These are phyloP conservation scores for Raphanus raphanistrum DNA, from an alignment of 345 rosid species.

Conservation along the genomic window DNA sequence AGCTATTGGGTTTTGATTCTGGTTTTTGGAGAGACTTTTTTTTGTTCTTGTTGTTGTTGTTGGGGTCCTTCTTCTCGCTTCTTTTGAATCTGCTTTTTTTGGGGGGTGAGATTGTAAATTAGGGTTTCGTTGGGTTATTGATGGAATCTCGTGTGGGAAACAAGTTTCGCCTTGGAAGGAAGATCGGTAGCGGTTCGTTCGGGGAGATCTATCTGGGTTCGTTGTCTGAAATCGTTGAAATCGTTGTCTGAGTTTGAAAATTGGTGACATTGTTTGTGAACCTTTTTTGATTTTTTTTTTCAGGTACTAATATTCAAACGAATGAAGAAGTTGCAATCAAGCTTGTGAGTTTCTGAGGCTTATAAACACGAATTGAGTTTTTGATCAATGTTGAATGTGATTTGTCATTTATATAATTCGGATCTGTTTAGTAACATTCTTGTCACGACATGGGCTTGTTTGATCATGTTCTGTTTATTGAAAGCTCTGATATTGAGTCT, in stretches of 20 bases:
- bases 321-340: constrained; percentile 94
- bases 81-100: constrained; percentile 25
- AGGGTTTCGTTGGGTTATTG: constrained; percentile 12
- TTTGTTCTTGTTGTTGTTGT: no score
- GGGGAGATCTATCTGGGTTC: constrained; percentile 65
- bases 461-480: constrained; percentile 5
- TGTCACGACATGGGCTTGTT: neutral
- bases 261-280: constrained; percentile 14
- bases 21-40: neutral
- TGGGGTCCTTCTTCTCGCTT: neutral
- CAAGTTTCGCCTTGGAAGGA: constrained; percentile 61
- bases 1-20: constrained; percentile 2
- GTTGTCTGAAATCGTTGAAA: no score
- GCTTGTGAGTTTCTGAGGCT: constrained; percentile 60
- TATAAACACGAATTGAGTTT: neutral
- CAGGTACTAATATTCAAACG: constrained; percentile 83
- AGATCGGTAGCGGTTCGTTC: constrained; percentile 71
- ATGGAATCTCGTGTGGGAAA: constrained; percentile 66
- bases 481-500: neutral
- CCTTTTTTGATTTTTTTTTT: neutral
- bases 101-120: neutral
- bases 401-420: neutral
- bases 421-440: constrained; percentile 4
- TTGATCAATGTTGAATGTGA: neutral
- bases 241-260: constrained; percentile 8